Evolutionary conservation across 2,329 filamentous ascomycete species (phyloP).

Genomic region (Hypoxylon sp.): DNA sequence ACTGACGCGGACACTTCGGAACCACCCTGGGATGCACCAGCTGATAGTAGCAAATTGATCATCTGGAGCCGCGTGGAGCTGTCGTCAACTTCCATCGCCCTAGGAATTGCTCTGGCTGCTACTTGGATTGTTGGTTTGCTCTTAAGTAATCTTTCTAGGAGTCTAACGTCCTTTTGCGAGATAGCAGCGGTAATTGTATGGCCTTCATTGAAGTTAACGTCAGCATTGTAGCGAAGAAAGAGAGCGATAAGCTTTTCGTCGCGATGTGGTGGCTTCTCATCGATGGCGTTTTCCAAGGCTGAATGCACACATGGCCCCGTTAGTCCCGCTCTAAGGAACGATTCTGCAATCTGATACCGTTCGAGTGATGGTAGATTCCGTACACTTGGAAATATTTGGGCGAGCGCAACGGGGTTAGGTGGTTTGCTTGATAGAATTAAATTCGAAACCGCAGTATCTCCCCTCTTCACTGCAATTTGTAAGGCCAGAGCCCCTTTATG

Average conservation of each 20-base stretch:
- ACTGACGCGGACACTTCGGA: constrained; percentile 62
- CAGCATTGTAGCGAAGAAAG: constrained; percentile 66
- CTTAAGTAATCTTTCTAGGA: constrained; percentile 63
- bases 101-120: constrained; percentile 63
- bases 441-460: constrained; percentile 61
- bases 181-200: constrained; percentile 65
- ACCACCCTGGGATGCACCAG: constrained; percentile 61
- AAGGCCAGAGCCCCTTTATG: constrained; percentile 67
- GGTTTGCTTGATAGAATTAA: constrained; percentile 63
- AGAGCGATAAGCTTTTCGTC: constrained; percentile 68
- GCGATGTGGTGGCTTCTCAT: constrained; percentile 62
- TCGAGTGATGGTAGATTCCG: constrained; percentile 59
- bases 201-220: constrained; percentile 69
- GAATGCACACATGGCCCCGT: constrained; percentile 63
- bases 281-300: constrained; percentile 68
- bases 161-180: constrained; percentile 61
- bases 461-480: constrained; percentile 63
- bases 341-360: constrained; percentile 64
- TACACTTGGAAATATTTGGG: constrained; percentile 65
- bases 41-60: constrained; percentile 62
- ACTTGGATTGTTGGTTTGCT: constrained; percentile 64
- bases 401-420: constrained; percentile 63
- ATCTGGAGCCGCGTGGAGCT: constrained; percentile 62
- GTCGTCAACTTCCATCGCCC: constrained; percentile 64
- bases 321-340: constrained; percentile 66